A percentile compares a stretch with the other conserved stretches of the same genome.
These are phyloP conservation scores for Exidia glandulosa DNA, from an alignment of 768 basidiomycete species.

Conservation along the genomic window DNA sequence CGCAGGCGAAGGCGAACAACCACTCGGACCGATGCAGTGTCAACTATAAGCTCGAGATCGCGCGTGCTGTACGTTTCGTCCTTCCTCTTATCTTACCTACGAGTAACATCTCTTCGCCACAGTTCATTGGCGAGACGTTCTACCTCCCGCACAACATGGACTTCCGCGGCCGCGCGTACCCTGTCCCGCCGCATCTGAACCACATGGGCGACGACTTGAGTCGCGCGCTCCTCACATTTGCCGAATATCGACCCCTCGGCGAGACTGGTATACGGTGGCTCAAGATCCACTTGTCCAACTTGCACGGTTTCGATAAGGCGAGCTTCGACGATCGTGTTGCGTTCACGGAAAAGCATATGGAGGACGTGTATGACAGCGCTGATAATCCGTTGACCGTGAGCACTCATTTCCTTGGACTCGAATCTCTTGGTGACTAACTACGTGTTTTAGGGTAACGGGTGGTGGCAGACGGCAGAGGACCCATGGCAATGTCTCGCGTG, in stretches of 20 bases:
- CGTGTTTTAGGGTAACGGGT: slow-evolving; percentile 46
- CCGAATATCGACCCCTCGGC: slow-evolving; percentile 67
- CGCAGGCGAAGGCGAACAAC: slow-evolving; percentile 58
- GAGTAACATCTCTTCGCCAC: slow-evolving; percentile 5
- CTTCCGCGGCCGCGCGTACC: slow-evolving; percentile 95
- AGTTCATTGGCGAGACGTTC: slow-evolving; percentile 82
- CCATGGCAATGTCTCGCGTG: slow-evolving; percentile 96
- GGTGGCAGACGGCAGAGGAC: slow-evolving; percentile 91
- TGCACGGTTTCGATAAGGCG: slow-evolving; percentile 91
- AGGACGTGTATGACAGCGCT: slow-evolving; percentile 75
- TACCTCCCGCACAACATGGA: slow-evolving; percentile 95
- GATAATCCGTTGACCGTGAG: slow-evolving; percentile 64
- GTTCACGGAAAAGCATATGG: slow-evolving; percentile 62
- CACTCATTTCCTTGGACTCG: slow-evolving; percentile 6
- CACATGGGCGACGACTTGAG: slow-evolving; percentile 93
- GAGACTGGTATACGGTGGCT: slow-evolving; percentile 84
- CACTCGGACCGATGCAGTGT: slow-evolving; percentile 88
- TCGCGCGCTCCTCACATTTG: slow-evolving; percentile 79
- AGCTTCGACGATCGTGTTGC: slow-evolving; percentile 85
- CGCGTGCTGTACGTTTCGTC: slow-evolving; percentile 56
- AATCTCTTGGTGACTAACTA: slow-evolving; percentile 1
- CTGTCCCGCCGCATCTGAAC: slow-evolving; percentile 88
- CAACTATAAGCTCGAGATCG: slow-evolving; percentile 96
- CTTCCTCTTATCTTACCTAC: neutral
- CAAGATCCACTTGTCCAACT: slow-evolving; percentile 87